phyloP scores from a whole-genome alignment of 2,329 filamentous ascomycete species.

The Alternaria viburni region DNA sequence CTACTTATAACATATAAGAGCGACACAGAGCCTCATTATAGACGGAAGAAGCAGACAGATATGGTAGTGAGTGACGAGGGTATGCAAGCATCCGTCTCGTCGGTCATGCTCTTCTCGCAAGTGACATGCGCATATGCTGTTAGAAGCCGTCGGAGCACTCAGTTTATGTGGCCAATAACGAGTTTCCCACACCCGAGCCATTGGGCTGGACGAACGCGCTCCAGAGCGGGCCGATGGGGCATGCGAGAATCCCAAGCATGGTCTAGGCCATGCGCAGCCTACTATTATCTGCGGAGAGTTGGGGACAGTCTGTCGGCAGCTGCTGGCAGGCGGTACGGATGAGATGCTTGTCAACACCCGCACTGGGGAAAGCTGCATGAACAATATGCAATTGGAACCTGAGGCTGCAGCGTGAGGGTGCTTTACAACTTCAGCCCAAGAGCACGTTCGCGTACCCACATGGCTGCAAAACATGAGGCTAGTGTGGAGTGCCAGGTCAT shows the following conservation, averaged over 20 bases:
- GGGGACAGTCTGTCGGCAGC: background rate
- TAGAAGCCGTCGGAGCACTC: conserved; percentile 17
- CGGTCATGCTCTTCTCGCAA: conserved; percentile 27
- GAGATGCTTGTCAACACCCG: background rate
- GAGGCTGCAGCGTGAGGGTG: conserved; percentile 5
- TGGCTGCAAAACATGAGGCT: conserved; percentile 13
- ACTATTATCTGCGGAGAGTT: conserved; percentile 5
- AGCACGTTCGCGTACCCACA: conserved; percentile 10
- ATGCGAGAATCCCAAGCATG: conserved; percentile 5
- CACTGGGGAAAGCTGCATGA: conserved; percentile 4
- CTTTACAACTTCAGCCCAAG: conserved; percentile 8
- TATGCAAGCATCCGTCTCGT: conserved; percentile 24
- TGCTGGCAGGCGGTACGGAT: background rate
- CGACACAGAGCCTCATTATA: conserved; percentile 7
- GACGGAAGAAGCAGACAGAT: conserved; percentile 3
- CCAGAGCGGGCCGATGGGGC: conserved; percentile 12
- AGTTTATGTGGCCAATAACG: conserved; percentile 25
- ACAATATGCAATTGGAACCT: background rate
- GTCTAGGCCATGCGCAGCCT: conserved; percentile 1
- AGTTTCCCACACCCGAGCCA: conserved; percentile 14
- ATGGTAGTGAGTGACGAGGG: conserved; percentile 15
- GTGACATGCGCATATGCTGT: conserved; percentile 18
- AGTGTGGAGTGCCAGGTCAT: conserved; percentile 20
- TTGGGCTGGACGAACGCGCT: conserved; percentile 10
- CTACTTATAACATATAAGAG: conserved; percentile 14